phyloP scores from a whole-genome alignment of 1,284 basidiomycete genomes.

The Cerioporus squamosus region DNA sequence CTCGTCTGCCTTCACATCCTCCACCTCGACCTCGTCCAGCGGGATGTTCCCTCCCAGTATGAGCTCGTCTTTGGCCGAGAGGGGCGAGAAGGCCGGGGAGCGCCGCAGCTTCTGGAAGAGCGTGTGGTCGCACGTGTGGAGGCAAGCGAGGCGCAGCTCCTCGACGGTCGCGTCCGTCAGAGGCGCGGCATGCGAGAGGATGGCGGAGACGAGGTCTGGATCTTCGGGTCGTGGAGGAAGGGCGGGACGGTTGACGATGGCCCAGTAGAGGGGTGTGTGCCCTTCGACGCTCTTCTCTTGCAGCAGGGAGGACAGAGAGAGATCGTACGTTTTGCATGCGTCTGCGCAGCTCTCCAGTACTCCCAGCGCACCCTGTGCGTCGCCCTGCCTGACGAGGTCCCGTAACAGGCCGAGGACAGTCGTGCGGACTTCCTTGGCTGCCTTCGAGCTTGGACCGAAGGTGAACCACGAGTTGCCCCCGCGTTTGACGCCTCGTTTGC shows the following conservation, averaged over 20 bases:
- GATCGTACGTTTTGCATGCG: conserved; percentile 43
- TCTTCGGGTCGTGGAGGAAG: conserved; percentile 22
- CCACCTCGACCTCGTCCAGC: conserved; percentile 56
- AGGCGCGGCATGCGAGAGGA: conserved; percentile 60
- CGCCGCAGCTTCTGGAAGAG: conserved; percentile 65
- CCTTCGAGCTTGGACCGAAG: conserved; percentile 24
- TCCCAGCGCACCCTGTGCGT: conserved; percentile 24
- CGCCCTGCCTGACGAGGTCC: conserved; percentile 35
- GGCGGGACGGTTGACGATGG: conserved; percentile 51
- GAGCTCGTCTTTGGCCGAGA: conserved; percentile 60
- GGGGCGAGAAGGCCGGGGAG: conserved; percentile 49
- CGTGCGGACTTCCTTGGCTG: conserved; percentile 27
- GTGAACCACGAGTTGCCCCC: conserved; percentile 23
- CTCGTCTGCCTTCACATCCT: conserved; percentile 47
- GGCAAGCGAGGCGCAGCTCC: conserved; percentile 67
- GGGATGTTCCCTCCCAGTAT: conserved; percentile 55
- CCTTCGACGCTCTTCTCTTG: conserved; percentile 68
- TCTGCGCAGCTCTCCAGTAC: conserved; percentile 51
- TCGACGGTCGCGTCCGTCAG: conserved; percentile 50
- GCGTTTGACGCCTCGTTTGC: conserved; percentile 8
- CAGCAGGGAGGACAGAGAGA: conserved; percentile 51
- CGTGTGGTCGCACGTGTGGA: conserved; percentile 62
- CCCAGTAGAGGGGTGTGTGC: conserved; percentile 72
- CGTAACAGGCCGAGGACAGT: conserved; percentile 34
- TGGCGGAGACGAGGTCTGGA: conserved; percentile 50